These are phyloP conservation scores for sorghum (Sorghum bicolor) DNA, from an alignment of 176 grass and related monocot genomes.

Conservation along the genomic window Sorghum_bicolor_NCBIv3 NC_012871.2:67025501-67026000, in stretches of 20 bases:
- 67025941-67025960: background rate
- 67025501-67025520: background rate
- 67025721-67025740: slow-evolving; percentile 31
- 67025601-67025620: slow-evolving; percentile 39
- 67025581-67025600: background rate
- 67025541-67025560: slow-evolving; percentile 23
- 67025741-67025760: slow-evolving; percentile 75
- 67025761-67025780: slow-evolving; percentile 73
- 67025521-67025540: slow-evolving; percentile 23
- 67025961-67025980: background rate
- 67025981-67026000: background rate
- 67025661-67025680: slow-evolving; percentile 63
- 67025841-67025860: too few relatives aligned
- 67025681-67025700: slow-evolving; percentile 71
- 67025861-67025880: background rate
- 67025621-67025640: slow-evolving; percentile 60
- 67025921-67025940: background rate
- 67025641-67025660: slow-evolving; percentile 81
- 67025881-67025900: background rate
- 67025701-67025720: slow-evolving; percentile 57
- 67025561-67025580: background rate
- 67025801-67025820: slow-evolving; percentile 73
- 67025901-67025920: background rate
- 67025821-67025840: slow-evolving; percentile 55
- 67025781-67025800: slow-evolving; percentile 80